These are phyloP conservation scores for Monosporozyma servazzii DNA, from an alignment of 805 yeast genomes.

Conservation along the genomic window DNA sequence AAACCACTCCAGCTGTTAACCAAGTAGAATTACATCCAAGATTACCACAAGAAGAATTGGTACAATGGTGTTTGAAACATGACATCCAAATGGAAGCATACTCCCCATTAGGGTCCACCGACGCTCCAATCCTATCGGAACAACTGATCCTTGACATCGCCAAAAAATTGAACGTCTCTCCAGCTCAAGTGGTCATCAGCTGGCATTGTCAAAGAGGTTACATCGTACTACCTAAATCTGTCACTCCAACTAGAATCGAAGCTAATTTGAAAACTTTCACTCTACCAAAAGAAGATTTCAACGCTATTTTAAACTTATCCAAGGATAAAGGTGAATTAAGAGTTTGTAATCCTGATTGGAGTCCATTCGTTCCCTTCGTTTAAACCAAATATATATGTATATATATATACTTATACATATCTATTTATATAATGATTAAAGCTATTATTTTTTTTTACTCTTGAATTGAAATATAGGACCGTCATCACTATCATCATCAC, in stretches of 20 bases:
- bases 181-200: constrained; percentile 46
- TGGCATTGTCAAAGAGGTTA: constrained; percentile 53
- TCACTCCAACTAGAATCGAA: constrained; percentile 35
- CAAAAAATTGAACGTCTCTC: constrained; percentile 30
- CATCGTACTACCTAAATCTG: constrained; percentile 45
- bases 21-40: constrained; percentile 75
- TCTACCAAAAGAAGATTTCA: constrained; percentile 32
- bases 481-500: constrained; percentile 31
- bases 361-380: constrained; percentile 11
- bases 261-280: constrained; percentile 28
- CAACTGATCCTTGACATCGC: constrained; percentile 37
- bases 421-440: neutral
- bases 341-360: constrained; percentile 22
- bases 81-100: constrained; percentile 61
- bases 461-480: constrained; percentile 31
- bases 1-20: constrained; percentile 55
- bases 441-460: constrained; percentile 8
- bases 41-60: constrained; percentile 54
- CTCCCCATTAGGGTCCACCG: constrained; percentile 62
- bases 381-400: neutral
- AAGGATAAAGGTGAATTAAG: constrained; percentile 27
- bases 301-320: constrained; percentile 21
- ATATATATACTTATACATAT: no score
- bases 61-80: constrained; percentile 42
- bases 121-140: constrained; percentile 43